Base-by-base conservation (phyloP, 441 rosid species). In the Oxalis stricta region DNA sequence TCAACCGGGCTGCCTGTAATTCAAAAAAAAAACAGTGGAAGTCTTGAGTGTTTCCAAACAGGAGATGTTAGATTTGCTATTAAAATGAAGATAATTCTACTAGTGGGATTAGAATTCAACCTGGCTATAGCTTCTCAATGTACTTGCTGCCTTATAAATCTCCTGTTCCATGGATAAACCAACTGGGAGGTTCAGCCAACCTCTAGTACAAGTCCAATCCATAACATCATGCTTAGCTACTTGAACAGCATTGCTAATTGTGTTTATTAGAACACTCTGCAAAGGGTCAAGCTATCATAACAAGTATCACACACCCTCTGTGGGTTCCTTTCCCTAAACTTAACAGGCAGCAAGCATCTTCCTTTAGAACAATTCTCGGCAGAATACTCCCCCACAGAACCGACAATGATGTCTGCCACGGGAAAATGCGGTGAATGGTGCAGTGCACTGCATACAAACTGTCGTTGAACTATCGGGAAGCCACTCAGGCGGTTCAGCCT, bases 361-460 rank as follows among this genome's bases (percentile, higher is more conserved):
- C 98, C 96, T 52, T 75, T 81, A 24, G 83, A 65, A 58, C 96
- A 91, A 5, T n/a, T 49, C 54, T 38, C 93, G 69, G 64, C 98
- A 91, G 61, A 86, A 91, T 22, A 91, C 47, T 34, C 96, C 92
- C 42, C 98, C 98, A 62, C 98, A 91, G 56, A 81, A 81, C 47
- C 95, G 83, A 50, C 98, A 91, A 53, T 91, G 98, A 69, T 91
- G 98, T 61, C 98, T 81, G 6, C 98, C 98, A 48, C 96, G 68
- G 1, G 93, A 75, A 24, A 86, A 14, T 0, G 85, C 87, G 3
- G 93, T 86, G 65, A 91, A 91, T 12, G 84, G 79, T 30, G 76
- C 56, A 66, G 60, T 64, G 35, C 98, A 91, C 54, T 77, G 93
- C 98, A 79, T 77, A 60, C 96, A 91, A 48, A 41, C 61, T 21